Evolutionary conservation across 225 moss, liverwort and hornwort species (phyloP), one percentile per base, ranked within the genome.

Genomic region (Marchantia polymorpha): DNA sequence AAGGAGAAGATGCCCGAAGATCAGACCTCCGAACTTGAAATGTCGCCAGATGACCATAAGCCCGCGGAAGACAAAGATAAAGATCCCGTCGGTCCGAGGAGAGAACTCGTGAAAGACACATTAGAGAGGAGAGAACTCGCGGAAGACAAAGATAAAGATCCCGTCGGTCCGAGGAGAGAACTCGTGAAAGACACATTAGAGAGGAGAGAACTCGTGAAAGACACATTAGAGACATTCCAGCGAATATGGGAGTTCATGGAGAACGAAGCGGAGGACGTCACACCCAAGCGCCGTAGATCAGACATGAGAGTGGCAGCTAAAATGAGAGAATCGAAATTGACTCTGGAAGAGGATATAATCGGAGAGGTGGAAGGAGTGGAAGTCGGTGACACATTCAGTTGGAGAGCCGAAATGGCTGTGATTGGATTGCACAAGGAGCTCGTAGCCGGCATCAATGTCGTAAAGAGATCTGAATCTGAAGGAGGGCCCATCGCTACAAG

Each of bases 291-390:
- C 25, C 39, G 47, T 39, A 7, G 7, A 1, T 1, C 31, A 8
- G 3, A 12, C 6, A 69, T 69, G 69, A 7, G 31, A 6, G 69
- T 29, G 13, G 69, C 69, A 7, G 10, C 17, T 20, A 10, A 16
- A 7, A 69, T 69, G 69, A 69, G 69, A 47, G 19, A 46, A 47
- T 46, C 0, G 69, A 11, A 19, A 69, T 30, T 15, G 69, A 69
- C 14, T 10, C 19, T 69, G 47, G 65, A 65, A 2, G 69, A 17
- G 7, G 69, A 69, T 8, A 46, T 47, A 11, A 47, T 39, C 39
- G 69, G 69, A 12, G 69, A 46, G 46, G 69, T 69, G 16, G 69
- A 69, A 69, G 69, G 69, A 47, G 69, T 69, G 46, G 69, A 69
- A 13, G 69, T 47, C 19, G 69, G 69, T 15, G 69, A 69, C 10